Percentiles rank a stretch among this genome's conserved stretches.
These are phyloP conservation scores for Marchantia polymorpha DNA, from an alignment of 225 moss, liverwort and hornwort genomes.

Conservation along the genomic window DNA sequence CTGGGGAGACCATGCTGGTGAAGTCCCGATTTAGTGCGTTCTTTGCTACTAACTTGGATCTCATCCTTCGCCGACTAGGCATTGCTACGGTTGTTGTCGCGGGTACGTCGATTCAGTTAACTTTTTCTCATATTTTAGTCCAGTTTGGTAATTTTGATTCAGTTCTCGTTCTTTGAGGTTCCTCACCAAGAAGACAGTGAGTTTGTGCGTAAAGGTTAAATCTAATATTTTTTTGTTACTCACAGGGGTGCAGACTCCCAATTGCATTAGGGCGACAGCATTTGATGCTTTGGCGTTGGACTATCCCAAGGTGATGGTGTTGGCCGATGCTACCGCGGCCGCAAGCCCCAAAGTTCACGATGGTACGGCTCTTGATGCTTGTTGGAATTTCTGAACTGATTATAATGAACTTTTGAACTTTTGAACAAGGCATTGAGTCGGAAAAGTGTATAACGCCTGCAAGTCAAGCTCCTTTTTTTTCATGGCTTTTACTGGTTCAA, in stretches of 20 bases:
- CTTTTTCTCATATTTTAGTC: not conserved
- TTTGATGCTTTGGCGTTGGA: constrained; percentile 87
- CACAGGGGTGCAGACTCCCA: constrained; percentile 91
- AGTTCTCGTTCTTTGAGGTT: not conserved
- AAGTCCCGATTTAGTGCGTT: constrained; percentile 91
- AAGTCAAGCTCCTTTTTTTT: too few species aligned
- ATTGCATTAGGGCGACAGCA: constrained; percentile 92
- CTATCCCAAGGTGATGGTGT: constrained; percentile 68
- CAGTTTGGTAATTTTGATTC: not conserved
- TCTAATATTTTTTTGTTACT: not conserved
- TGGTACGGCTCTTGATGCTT: constrained; percentile 40
- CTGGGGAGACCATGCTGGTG: constrained; percentile 61
- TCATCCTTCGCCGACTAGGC: constrained; percentile 74
- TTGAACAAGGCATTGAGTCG: too few species aligned
- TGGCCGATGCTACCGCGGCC: constrained; percentile 80
- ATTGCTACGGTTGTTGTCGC: constrained; percentile 64
- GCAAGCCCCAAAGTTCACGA: constrained; percentile 65
- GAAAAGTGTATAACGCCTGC: too few species aligned
- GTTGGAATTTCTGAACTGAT: not conserved
- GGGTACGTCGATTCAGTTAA: constrained; percentile 34
- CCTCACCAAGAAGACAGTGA: not conserved
- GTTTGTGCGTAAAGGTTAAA: not conserved
- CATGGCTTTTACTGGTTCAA: too few species aligned
- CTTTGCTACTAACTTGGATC: constrained; percentile 84
- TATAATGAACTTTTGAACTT: too few species aligned